These are phyloP conservation scores for Carnegiea gigantea DNA, from an alignment of 179 eudicot genomes.

Conservation along the genomic window DNA sequence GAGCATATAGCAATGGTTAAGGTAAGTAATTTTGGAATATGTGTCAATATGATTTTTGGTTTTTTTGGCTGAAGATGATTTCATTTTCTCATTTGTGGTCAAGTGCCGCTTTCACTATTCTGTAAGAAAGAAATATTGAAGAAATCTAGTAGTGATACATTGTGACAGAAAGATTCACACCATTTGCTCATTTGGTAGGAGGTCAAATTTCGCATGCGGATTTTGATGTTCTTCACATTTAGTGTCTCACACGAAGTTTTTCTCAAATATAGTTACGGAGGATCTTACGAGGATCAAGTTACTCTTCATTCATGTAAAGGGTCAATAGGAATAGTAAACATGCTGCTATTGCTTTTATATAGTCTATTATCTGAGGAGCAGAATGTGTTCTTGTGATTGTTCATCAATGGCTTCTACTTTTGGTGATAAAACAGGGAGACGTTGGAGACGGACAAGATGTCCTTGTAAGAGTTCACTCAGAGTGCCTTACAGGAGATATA, in stretches of 20 bases:
- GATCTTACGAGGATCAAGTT: neutral
- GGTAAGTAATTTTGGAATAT: constrained; percentile 39
- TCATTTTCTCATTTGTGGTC: neutral
- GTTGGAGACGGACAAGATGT: constrained; percentile 85
- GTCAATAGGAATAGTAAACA: neutral
- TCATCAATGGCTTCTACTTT: neutral
- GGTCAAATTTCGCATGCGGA: neutral
- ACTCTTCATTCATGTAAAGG: neutral
- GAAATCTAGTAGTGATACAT: neutral
- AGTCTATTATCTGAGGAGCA: neutral
- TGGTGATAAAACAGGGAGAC: constrained; percentile 61
- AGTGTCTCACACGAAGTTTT: neutral
- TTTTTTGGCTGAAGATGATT: neutral
- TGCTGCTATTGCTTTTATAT: neutral
- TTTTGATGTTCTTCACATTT: neutral
- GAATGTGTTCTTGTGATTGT: neutral
- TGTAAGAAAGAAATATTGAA: neutral
- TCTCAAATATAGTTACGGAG: neutral
- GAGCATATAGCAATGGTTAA: constrained; percentile 96
- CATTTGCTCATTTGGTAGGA: neutral
- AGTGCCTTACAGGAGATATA: constrained; percentile 94
- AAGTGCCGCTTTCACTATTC: neutral
- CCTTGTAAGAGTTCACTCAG: constrained; percentile 93
- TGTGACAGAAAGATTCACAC: neutral
- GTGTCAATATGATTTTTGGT: neutral